Evolutionary conservation across 495 filamentous ascomycete genomes (phyloP), one percentile per base, ranked within the genome.

Genomic region (Aspergillus egyptiacus): DNA sequence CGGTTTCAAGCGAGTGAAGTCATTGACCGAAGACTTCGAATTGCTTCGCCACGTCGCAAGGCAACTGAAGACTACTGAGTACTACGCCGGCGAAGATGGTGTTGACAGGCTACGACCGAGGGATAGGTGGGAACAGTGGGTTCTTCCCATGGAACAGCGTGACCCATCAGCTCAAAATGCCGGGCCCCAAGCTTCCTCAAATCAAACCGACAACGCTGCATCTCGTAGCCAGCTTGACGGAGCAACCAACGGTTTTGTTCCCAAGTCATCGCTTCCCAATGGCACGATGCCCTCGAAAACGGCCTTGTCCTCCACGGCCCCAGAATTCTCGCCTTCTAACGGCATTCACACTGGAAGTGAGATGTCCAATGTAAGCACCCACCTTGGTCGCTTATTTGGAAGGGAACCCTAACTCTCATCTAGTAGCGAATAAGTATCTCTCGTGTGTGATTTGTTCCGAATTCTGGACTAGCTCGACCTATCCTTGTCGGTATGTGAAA

Each of bases 71-170:
- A 75, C 71, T 33, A 74, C 95, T 46, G 88, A 95, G 53, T 75
- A 86, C 58, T 70, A 80, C 30, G 62, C 75, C 24, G 83, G 85
- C 28, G 74, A 79, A 11, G 88, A 96, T 62, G 82, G 84, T 18
- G 65, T 84, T 19, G 86, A 96, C 64, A 73, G 85, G n/a, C 57
- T 98, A 43, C 84, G 93, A n/a, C 77, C 76, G 32, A 76, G 77
- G 22, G 78, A 91, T 6, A 81, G 78, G 5, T 96, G 91, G 89
- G 70, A 85, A 45, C 79, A 82, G 48, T 98, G 87, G 80, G 77
- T 95, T 9, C 65, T 96, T 42, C 68, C 66, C 22, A 62, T 83
- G 35, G 72, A 77, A 20, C 71, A 81, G 48, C 80, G 84, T 41
- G 78, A 85, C 47, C 65, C 73, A 10, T 69, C 73, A 15, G 83